Evolutionary conservation across 352 stramenopile genomes (phyloP).

Genomic region (Blastocystis sp.): DNA sequence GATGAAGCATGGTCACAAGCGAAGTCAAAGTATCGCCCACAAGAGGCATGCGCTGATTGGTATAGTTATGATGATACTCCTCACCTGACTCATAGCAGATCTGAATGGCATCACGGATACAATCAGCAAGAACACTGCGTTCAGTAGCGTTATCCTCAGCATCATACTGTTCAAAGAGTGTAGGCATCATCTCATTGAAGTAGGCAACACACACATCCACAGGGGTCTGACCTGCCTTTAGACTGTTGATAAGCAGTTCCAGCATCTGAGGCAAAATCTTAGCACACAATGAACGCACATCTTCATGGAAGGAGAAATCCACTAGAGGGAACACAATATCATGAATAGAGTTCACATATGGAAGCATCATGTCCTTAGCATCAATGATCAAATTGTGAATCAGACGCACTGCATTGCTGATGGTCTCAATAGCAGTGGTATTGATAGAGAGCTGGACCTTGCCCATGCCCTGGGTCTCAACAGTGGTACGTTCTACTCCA

Average conservation of each 20-base stretch:
- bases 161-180: conserved; percentile 11
- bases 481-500: conserved; percentile 9
- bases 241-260: not conserved
- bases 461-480: conserved; percentile 35
- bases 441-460: conserved; percentile 51
- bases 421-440: conserved; percentile 19
- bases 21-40: not conserved
- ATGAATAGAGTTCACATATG: not conserved
- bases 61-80: conserved; percentile 4
- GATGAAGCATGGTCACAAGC: not conserved
- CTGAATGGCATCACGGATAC: not conserved
- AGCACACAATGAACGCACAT: conserved; percentile 3
- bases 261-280: conserved; percentile 29
- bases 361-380: conserved; percentile 27
- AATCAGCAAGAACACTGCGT: not conserved
- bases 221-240: not conserved
- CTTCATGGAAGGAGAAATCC: conserved; percentile 33
- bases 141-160: conserved; percentile 15
- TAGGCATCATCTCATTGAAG: conserved; percentile 36
- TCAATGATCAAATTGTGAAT: conserved; percentile 53
- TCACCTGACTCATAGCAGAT: conserved; percentile 23
- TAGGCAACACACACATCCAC: not conserved
- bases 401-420: conserved; percentile 42
- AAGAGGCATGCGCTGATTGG: conserved; percentile 18
- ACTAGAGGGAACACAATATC: not conserved